phyloP scores from a whole-genome alignment of 768 basidiomycete genomes.

The Tricholoma matsutake region DNA sequence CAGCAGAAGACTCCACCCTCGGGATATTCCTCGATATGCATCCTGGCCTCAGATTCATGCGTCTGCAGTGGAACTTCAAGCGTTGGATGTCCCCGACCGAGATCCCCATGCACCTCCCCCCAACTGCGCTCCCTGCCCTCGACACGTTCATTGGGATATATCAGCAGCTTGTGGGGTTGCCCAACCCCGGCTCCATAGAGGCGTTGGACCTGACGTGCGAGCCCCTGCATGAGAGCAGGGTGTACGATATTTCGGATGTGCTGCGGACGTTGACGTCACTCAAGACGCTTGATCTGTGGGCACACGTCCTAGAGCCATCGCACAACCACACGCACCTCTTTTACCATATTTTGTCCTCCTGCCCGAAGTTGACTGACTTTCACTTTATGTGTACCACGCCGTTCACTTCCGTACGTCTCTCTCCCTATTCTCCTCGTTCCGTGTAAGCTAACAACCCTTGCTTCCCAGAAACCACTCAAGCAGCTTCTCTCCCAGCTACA shows the following conservation, averaged over 20 bases:
- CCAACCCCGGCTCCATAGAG: conserved; percentile 33
- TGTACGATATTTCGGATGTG: conserved; percentile 31
- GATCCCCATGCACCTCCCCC: conserved; percentile 31
- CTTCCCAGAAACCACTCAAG: conserved; percentile 37
- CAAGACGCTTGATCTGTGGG: conserved; percentile 46
- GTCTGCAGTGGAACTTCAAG: conserved; percentile 50
- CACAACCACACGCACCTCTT: conserved; percentile 34
- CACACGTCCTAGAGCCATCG: conserved; percentile 34
- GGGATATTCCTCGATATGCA: conserved; percentile 38
- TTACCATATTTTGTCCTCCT: conserved; percentile 30
- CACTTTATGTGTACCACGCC: conserved; percentile 52
- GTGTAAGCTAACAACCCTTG: not conserved
- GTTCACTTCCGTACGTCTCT: conserved; percentile 35
- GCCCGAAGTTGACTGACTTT: conserved; percentile 41
- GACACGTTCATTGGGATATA: conserved; percentile 46
- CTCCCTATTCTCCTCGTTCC: not conserved
- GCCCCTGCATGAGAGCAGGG: conserved; percentile 38
- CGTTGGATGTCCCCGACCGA: conserved; percentile 45
- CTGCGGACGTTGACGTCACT: conserved; percentile 35
- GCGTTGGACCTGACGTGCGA: conserved; percentile 49
- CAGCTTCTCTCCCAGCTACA: conserved; percentile 37
- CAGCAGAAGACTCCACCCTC: conserved; percentile 27
- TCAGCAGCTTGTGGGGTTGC: conserved; percentile 42
- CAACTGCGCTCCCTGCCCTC: conserved; percentile 29
- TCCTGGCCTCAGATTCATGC: conserved; percentile 36